Evolutionary conservation across 768 basidiomycete species (phyloP).

Genomic region (Suillus sp.): DNA sequence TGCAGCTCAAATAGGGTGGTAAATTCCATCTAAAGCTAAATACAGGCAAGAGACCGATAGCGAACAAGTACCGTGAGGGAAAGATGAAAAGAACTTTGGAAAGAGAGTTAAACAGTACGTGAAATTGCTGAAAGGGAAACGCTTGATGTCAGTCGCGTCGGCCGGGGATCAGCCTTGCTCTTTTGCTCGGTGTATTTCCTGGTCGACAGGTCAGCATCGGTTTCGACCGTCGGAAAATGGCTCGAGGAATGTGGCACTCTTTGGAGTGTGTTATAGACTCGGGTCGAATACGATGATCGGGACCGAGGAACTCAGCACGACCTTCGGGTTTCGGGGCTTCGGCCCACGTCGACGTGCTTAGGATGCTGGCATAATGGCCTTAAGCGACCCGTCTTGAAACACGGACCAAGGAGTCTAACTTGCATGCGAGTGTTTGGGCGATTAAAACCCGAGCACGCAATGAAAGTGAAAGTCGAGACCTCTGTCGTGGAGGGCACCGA

Average conservation of each 20-base stretch:
- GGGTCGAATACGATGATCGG: conserved; percentile 53
- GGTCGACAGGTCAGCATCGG: conserved; percentile 67
- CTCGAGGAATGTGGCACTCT: conserved; percentile 59
- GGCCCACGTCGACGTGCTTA: conserved; percentile 56
- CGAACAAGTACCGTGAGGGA: conserved; percentile 84
- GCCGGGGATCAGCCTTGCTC: conserved; percentile 54
- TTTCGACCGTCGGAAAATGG: conserved; percentile 62
- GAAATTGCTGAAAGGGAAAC: conserved; percentile 82
- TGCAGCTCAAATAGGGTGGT: conserved; percentile 82
- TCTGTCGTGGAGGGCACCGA: conserved; percentile 68
- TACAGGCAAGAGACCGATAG: conserved; percentile 82
- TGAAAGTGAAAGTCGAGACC: conserved; percentile 73
- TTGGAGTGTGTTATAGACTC: conserved; percentile 68
- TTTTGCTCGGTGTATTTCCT: conserved; percentile 48
- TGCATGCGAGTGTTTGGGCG: conserved; percentile 79
- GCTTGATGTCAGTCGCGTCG: conserved; percentile 70
- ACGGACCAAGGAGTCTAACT: conserved; percentile 88
- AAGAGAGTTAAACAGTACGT: conserved; percentile 82
- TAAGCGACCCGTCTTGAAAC: conserved; percentile 83
- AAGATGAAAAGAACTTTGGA: conserved; percentile 83
- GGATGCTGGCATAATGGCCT: conserved; percentile 80
- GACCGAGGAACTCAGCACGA: conserved; percentile 67
- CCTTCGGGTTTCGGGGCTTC: conserved; percentile 50
- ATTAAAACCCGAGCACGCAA: conserved; percentile 64
- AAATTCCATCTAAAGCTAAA: conserved; percentile 87